These are phyloP conservation scores for Blepharisma japonicum DNA, from an alignment of 73 alveolate genomes.

Conservation along the genomic window DNA sequence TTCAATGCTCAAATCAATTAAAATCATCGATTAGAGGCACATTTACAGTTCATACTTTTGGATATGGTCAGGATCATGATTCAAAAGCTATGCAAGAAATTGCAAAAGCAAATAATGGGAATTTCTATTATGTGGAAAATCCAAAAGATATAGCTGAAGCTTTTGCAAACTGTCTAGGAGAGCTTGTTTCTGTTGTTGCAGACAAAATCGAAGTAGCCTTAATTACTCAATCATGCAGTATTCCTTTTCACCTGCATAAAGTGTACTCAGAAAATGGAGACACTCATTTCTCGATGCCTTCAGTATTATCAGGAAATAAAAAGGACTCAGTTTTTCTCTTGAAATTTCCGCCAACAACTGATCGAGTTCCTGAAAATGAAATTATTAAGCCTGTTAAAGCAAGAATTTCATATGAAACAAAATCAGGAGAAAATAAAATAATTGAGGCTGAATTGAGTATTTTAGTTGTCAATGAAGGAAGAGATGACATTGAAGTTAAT, in stretches of 20 bases:
- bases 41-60: conserved; percentile 47
- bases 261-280: conserved; percentile 15
- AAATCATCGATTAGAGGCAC: background rate
- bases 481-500: conserved; percentile 34
- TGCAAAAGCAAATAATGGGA: conserved; percentile 40
- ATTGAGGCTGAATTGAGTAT: conserved; percentile 22
- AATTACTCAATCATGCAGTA: background rate
- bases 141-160: conserved; percentile 32
- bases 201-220: background rate
- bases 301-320: background rate
- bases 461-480: conserved; percentile 19
- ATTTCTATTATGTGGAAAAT: conserved; percentile 46
- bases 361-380: background rate
- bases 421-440: background rate
- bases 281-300: background rate
- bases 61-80: conserved; percentile 56
- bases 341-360: too few relatives aligned
- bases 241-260: background rate
- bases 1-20: too few relatives aligned
- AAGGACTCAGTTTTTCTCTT: background rate
- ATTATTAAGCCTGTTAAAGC: background rate
- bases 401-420: background rate
- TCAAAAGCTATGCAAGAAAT: conserved; percentile 38
- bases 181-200: background rate
- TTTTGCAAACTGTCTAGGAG: conserved; percentile 18